Percentiles rank a stretch among this genome's conserved stretches.
Evolutionary conservation across 2,329 filamentous ascomycete genomes (phyloP).

Genomic region (Neurospora crassa): DNA sequence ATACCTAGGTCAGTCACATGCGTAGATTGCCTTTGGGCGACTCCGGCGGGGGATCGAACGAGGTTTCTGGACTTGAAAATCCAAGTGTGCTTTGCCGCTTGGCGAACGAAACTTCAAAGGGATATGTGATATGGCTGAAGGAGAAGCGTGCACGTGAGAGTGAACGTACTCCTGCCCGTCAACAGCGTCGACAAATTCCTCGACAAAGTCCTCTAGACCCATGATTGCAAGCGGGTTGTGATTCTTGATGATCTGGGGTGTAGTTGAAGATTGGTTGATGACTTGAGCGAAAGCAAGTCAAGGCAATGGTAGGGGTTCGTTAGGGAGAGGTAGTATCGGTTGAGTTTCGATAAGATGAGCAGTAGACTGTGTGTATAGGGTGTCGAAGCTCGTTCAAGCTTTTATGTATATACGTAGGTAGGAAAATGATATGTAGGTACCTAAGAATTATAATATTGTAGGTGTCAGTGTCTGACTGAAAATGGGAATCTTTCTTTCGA

Average conservation of each 20-base stretch:
- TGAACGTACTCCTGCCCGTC: constrained; percentile 21
- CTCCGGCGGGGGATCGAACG: background rate
- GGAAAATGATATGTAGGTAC: background rate
- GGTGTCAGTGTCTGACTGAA: background rate
- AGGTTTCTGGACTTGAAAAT: background rate
- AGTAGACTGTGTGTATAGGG: background rate
- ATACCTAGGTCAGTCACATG: background rate
- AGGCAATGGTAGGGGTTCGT: background rate
- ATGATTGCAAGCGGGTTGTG: constrained; percentile 7
- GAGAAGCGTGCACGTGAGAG: too few species aligned
- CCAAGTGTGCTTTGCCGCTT: background rate
- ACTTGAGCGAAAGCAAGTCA: background rate
- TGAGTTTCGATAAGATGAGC: background rate
- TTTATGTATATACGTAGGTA: background rate
- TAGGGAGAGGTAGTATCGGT: background rate
- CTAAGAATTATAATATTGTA: background rate
- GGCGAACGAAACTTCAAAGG: background rate
- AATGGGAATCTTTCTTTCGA: background rate
- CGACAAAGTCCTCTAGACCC: constrained; percentile 21
- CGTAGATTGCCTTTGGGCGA: background rate
- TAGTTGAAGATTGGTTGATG: background rate
- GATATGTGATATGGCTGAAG: too few species aligned
- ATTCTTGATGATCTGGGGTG: background rate
- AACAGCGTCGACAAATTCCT: constrained; percentile 22
- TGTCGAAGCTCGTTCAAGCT: background rate